Conservation (phyloP, 1,139 yeast genomes). For the Geotrichum klebahnii region DNA sequence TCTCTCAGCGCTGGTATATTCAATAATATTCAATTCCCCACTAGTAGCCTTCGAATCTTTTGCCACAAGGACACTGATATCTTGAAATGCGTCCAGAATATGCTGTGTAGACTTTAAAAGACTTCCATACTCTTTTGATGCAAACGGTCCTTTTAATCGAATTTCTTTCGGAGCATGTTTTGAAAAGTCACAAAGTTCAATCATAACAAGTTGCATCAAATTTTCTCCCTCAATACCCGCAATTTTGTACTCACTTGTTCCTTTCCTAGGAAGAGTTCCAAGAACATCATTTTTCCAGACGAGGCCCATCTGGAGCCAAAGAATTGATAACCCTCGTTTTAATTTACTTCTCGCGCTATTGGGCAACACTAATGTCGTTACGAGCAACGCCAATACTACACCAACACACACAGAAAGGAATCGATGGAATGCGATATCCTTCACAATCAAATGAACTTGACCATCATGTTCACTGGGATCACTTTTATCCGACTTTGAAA, state of each 20-base stretch:
- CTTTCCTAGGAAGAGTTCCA: slow-evolving; percentile 30
- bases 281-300: slow-evolving; percentile 71
- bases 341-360: slow-evolving; percentile 69
- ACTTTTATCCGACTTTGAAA: slow-evolving; percentile 56
- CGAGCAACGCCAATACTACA: slow-evolving; percentile 68
- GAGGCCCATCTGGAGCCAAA: slow-evolving; percentile 77
- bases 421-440: slow-evolving; percentile 77
- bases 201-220: slow-evolving; percentile 49
- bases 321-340: slow-evolving; percentile 58
- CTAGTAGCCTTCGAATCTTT: slow-evolving; percentile 54
- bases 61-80: slow-evolving; percentile 62
- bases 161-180: slow-evolving; percentile 74
- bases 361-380: slow-evolving; percentile 60
- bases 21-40: slow-evolving; percentile 55
- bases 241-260: slow-evolving; percentile 17
- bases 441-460: slow-evolving; percentile 62
- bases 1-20: slow-evolving; percentile 56
- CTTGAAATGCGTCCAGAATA: slow-evolving; percentile 71
- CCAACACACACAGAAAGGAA: slow-evolving; percentile 70
- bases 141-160: slow-evolving; percentile 71
- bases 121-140: slow-evolving; percentile 49
- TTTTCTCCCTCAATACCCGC: slow-evolving; percentile 37
- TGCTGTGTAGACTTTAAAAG: slow-evolving; percentile 56
- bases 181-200: slow-evolving; percentile 57
- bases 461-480: slow-evolving; percentile 63